Evolutionary conservation across 257 asterid species (phyloP).

Genomic region (Nicotiana attenuata): DNA sequence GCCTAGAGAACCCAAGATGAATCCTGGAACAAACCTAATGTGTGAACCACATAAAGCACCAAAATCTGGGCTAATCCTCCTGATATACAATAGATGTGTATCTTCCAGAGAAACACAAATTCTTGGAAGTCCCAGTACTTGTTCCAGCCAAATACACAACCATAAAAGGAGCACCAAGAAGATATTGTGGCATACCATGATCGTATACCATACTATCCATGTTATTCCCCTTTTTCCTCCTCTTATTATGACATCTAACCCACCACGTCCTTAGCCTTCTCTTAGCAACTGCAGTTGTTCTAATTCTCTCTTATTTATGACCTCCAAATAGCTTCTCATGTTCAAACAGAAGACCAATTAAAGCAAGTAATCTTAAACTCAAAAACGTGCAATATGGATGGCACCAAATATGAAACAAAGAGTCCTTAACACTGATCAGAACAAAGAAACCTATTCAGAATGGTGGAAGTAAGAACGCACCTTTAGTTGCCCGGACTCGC

Average conservation of each 20-base stretch:
- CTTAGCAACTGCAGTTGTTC: not conserved
- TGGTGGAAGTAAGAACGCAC: slow-evolving; percentile 20
- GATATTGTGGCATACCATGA: not conserved
- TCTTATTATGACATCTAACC: not conserved
- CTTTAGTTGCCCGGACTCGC: slow-evolving; percentile 81
- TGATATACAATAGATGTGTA: not conserved
- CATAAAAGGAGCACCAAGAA: not conserved
- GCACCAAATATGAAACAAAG: not conserved
- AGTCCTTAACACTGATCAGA: not conserved
- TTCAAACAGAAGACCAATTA: not conserved
- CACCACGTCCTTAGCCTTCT: not conserved
- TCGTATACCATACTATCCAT: not conserved
- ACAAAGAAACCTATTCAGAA: not conserved
- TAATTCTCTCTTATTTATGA: not conserved
- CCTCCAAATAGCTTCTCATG: not conserved
- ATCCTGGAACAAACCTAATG: not conserved
- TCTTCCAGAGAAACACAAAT: not conserved
- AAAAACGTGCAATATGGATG: not conserved
- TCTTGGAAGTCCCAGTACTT: not conserved
- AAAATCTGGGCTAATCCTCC: not conserved
- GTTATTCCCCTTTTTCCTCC: not conserved
- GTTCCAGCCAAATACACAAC: not conserved
- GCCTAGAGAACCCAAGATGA: not conserved
- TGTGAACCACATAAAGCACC: not conserved
- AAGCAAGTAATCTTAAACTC: not conserved